phyloP scores from a whole-genome alignment of 495 filamentous ascomycete genomes.

The Aspergillus baeticus region DNA sequence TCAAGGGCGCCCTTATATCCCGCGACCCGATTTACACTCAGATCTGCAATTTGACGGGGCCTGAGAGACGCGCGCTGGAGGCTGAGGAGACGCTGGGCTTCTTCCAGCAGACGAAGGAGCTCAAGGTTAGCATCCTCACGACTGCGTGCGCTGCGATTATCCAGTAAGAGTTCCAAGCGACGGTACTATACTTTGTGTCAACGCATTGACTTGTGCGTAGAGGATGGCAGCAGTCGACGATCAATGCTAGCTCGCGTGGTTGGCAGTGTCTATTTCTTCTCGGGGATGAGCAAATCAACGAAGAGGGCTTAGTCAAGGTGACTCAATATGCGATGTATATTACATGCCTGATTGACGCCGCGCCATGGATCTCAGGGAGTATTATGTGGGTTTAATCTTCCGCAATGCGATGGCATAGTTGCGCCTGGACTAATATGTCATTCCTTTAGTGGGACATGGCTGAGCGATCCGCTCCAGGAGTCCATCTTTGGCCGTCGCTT shows the following conservation, averaged over 20 bases:
- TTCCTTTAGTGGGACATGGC: conserved; percentile 1
- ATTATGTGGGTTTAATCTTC: conserved; percentile 27
- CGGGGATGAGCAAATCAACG: no score
- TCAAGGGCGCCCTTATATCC: no score
- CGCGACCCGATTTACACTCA: no score
- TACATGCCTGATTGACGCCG: conserved; percentile 37
- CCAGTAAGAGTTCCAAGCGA: conserved; percentile 18
- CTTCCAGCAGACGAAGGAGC: conserved; percentile 20
- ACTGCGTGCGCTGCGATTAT: conserved; percentile 30
- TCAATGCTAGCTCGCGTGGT: conserved; percentile 64
- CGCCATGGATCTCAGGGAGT: conserved; percentile 29
- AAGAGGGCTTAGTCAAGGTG: neutral
- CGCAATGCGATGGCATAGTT: neutral
- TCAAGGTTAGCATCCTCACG: conserved; percentile 24
- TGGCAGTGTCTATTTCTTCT: conserved; percentile 46
- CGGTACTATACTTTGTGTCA: neutral
- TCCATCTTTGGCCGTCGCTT: conserved; percentile 57
- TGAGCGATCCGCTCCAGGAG: conserved; percentile 64
- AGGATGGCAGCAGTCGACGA: conserved; percentile 68
- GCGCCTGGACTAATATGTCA: neutral
- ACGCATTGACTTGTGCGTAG: conserved; percentile 1
- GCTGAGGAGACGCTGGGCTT: conserved; percentile 4
- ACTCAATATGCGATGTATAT: conserved; percentile 34
- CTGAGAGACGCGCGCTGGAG: conserved; percentile 15
- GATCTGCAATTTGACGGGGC: neutral